A percentile compares a stretch with the other conserved stretches of the same genome.
Evolutionary conservation across 139 green algal genomes (phyloP).

Genomic region (Volvox reticuliferus): DNA sequence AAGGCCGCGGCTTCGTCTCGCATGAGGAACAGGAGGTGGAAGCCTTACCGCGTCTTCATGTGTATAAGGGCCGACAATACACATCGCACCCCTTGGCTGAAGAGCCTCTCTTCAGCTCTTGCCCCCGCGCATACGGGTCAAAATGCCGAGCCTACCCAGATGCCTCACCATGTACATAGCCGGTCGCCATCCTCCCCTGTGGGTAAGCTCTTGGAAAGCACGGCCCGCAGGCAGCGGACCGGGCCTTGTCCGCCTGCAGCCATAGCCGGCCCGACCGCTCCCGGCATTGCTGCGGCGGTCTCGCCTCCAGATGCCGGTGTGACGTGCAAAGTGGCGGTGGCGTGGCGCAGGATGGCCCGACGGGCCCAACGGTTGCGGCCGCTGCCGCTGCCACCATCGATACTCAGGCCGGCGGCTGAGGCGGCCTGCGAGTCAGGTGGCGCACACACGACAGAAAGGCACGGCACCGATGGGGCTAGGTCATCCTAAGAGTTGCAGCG

Average conservation of each 20-base stretch:
- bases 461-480: no score
- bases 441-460: no score
- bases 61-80: no score
- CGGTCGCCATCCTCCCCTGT: constrained; percentile 1
- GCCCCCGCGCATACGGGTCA: no score
- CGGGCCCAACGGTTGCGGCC: constrained; percentile 13
- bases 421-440: not conserved
- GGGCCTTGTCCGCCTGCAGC: not conserved
- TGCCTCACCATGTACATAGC: constrained; percentile 8
- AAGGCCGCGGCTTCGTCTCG: no score
- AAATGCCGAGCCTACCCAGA: no score
- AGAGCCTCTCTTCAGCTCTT: no score
- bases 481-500: no score
- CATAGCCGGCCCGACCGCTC: not conserved
- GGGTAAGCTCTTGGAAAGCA: not conserved
- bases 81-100: no score
- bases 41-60: no score
- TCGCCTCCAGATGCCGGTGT: no score
- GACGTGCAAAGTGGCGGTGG: constrained; percentile 11
- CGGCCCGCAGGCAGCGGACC: not conserved
- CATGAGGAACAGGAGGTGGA: no score
- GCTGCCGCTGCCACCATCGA: not conserved
- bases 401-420: not conserved
- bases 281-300: not conserved
- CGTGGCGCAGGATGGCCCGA: constrained; percentile 19